Evolutionary conservation across 352 stramenopile genomes (phyloP).

Genomic region (Phytophthora sp.): DNA sequence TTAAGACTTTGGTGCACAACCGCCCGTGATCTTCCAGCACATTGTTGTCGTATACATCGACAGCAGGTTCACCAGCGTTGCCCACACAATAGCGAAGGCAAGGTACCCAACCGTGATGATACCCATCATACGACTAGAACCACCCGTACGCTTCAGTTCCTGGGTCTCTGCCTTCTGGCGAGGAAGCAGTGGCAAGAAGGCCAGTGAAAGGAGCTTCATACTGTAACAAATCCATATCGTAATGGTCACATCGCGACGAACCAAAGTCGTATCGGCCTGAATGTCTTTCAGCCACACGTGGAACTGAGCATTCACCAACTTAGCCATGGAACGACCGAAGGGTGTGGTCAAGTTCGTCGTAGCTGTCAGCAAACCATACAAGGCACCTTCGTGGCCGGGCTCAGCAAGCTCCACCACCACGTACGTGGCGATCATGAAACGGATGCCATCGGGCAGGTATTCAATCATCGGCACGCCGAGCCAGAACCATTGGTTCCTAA

Average conservation of each 20-base stretch:
- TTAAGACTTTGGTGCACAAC: slow-evolving; percentile 39
- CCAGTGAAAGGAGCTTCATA: slow-evolving; percentile 57
- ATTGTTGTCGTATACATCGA: slow-evolving; percentile 53
- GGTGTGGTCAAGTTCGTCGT: slow-evolving; percentile 51
- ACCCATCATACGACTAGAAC: slow-evolving; percentile 42
- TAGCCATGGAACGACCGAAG: slow-evolving; percentile 48
- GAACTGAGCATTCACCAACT: slow-evolving; percentile 55
- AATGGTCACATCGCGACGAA: slow-evolving; percentile 61
- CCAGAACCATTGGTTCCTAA: slow-evolving; percentile 68
- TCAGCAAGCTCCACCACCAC: slow-evolving; percentile 62
- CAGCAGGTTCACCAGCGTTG: slow-evolving; percentile 50
- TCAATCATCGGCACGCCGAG: slow-evolving; percentile 54
- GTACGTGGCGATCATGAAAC: slow-evolving; percentile 65
- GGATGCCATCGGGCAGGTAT: slow-evolving; percentile 52
- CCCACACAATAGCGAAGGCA: slow-evolving; percentile 37
- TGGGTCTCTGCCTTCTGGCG: slow-evolving; percentile 53
- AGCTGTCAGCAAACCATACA: slow-evolving; percentile 59
- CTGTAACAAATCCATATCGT: slow-evolving; percentile 60
- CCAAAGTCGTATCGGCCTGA: slow-evolving; percentile 43
- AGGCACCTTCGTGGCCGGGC: slow-evolving; percentile 48
- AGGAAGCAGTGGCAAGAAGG: slow-evolving; percentile 52
- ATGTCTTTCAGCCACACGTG: slow-evolving; percentile 56
- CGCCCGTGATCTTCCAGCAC: slow-evolving; percentile 60
- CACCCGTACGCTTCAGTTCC: slow-evolving; percentile 43
- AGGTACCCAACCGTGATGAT: slow-evolving; percentile 36